phyloP scores from a whole-genome alignment of 805 yeast genomes.

The Yamadazyma philogaea region DNA sequence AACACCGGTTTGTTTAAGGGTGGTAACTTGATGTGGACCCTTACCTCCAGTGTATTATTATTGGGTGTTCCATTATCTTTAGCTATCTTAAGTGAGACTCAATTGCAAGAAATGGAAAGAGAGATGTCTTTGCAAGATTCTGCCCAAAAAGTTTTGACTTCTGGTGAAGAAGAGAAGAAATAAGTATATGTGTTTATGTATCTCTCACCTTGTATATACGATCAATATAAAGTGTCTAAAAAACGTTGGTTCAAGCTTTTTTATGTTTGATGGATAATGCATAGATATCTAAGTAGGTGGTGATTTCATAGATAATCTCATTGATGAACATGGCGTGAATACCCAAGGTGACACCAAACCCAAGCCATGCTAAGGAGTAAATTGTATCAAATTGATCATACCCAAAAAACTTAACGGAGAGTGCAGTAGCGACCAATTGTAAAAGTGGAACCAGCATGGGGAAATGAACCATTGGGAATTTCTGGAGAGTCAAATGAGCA shows the following conservation, averaged over 20 bases:
- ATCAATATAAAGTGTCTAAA: conserved; percentile 1
- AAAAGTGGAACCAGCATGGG: conserved; percentile 64
- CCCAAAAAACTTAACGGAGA: conserved; percentile 35
- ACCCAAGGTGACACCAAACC: conserved; percentile 65
- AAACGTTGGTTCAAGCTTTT: conserved; percentile 33
- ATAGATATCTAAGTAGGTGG: conserved; percentile 77
- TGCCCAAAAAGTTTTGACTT: conserved; percentile 70
- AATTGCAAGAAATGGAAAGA: conserved; percentile 89
- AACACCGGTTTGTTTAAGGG: conserved; percentile 51
- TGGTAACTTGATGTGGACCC: conserved; percentile 80
- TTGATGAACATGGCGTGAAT: conserved; percentile 69
- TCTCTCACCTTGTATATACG: conserved; percentile 2
- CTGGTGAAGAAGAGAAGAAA: conserved; percentile 52
- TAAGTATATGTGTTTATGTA: conserved; percentile 4
- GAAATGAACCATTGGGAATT: conserved; percentile 69
- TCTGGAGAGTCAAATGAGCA: conserved; percentile 78
- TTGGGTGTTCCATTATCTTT: conserved; percentile 91
- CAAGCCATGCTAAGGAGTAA: conserved; percentile 56
- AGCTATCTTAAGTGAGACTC: conserved; percentile 89
- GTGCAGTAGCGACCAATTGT: conserved; percentile 39
- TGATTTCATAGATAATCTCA: conserved; percentile 77
- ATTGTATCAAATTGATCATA: conserved; percentile 43
- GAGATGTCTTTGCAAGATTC: conserved; percentile 80
- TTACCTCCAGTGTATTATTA: conserved; percentile 78
- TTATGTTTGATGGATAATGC: conserved; percentile 83